Evolutionary conservation across 2,329 filamentous ascomycete species (phyloP), one percentile per base, ranked within the genome.

Genomic region (Colletotrichum tropicale): DNA sequence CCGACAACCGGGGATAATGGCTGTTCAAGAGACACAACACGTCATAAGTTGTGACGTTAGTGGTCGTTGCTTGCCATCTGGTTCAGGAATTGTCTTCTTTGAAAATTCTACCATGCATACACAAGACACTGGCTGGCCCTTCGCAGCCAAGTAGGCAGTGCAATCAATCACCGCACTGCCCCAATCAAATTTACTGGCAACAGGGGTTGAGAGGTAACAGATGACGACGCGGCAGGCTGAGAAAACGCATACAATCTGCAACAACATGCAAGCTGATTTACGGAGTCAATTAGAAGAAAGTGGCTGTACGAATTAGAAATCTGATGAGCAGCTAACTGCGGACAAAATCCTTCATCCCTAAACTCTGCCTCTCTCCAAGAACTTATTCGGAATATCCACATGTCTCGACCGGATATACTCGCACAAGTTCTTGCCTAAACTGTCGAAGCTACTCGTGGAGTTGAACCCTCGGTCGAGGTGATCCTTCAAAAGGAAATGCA

Each of bases 391-490:
- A 4, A 81, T 78, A 24, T 81, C 78, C 34, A 81, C 78, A 65
- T 79, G 70, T 36, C 79, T 82, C 18, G 79, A 79, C 21, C 79
- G 76, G 13, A 82, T 74, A 62, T 80, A 81, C 77, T 81, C 79
- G 30, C 78, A 79, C 62, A 81, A 32, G 64, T 82, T 81, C 77
- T 82, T 82, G 0, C 80, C 80, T 13, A 82, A 71, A 38, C 87
- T 81, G 61, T 85, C 83, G 28, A 76, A 72, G 30, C 71, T 77
- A 15, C 70, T 76, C 18, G 73, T 72, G 8, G 76, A 77, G 56
- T 76, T 65, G 38, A 76, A 76, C 3, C 74, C 76, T 8, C 76
- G 65, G 21, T 77, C 76, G 2, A 77, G 70, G 48, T 76, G 74
- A 30, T 76, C 74, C 28, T 76, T 76, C 15, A 76, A 56, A 4